Percentiles rank a stretch among this genome's conserved stretches.
Conservation (phyloP, 23 red algal genomes). For the Pyropia haitanensis region DNA sequence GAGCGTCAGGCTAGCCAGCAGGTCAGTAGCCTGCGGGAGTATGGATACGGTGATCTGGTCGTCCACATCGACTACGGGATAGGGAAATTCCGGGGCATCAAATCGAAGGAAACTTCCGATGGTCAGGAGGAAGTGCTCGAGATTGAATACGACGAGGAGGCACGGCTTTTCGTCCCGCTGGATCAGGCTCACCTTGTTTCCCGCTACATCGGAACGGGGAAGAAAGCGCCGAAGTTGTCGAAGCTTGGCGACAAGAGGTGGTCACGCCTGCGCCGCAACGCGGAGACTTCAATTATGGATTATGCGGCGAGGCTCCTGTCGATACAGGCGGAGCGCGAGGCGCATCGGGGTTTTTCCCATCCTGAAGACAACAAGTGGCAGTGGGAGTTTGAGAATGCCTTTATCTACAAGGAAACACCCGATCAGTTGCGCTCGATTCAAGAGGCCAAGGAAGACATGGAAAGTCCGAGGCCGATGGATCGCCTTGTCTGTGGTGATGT, state of each 20-base stretch:
- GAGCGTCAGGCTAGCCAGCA: background rate
- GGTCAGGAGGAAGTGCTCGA: background rate
- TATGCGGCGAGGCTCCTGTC: background rate
- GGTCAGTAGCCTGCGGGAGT: conserved; percentile 1
- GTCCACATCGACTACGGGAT: conserved; percentile 4
- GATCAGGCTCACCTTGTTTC: background rate
- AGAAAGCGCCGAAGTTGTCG: background rate
- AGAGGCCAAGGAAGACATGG: conserved; percentile 26
- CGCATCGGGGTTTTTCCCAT: background rate
- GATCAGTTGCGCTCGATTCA: conserved; percentile 19
- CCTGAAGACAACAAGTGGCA: background rate
- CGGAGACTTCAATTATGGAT: background rate
- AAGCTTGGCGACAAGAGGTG: background rate
- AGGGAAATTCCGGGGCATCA: background rate
- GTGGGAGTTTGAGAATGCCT: background rate
- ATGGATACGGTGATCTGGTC: background rate
- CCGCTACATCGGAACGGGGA: background rate
- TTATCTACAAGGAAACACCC: conserved; percentile 2
- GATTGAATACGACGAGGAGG: background rate
- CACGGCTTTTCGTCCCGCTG: background rate
- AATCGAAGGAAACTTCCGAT: background rate
- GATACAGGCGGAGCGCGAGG: background rate
- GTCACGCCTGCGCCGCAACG: background rate
- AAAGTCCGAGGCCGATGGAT: conserved; percentile 43
- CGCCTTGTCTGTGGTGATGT: conserved; percentile 51